Percentiles rank a stretch among this genome's conserved stretches.
phyloP scores from a whole-genome alignment of 2,329 filamentous ascomycete genomes.

The Sporothrix inflata region DNA sequence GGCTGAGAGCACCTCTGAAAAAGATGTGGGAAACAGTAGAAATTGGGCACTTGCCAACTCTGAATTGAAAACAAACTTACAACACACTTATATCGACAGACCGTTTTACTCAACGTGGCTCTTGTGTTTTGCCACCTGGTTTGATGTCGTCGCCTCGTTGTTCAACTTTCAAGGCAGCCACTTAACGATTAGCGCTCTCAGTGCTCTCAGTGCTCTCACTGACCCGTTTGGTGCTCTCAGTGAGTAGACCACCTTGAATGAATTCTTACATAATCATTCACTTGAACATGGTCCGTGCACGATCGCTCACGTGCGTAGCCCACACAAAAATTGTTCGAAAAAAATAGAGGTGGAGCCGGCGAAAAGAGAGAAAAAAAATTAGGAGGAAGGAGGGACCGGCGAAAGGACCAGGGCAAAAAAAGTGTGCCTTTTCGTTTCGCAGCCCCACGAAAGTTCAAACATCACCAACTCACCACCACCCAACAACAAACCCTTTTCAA shows the following conservation, averaged over 20 bases:
- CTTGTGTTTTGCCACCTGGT: conserved; percentile 20
- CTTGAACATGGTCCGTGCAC: conserved; percentile 3
- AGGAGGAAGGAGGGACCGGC: conserved; percentile 5
- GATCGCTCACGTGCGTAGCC: conserved; percentile 30
- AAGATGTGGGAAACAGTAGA: background rate
- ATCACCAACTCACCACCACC: conserved; percentile 32
- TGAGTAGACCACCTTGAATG: background rate
- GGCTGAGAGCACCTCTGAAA: background rate
- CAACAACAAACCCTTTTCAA: conserved; percentile 32
- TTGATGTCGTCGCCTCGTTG: conserved; percentile 2
- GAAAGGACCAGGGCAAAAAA: conserved; percentile 12
- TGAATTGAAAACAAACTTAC: background rate
- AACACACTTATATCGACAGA: background rate
- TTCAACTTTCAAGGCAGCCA: conserved; percentile 15
- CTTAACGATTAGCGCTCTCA: background rate
- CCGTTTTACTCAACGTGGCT: background rate
- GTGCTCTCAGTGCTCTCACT: background rate
- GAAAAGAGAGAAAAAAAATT: conserved; percentile 28
- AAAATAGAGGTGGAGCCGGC: conserved; percentile 20
- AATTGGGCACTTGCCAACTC: background rate
- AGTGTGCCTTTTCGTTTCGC: conserved; percentile 11
- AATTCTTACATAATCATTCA: conserved; percentile 20
- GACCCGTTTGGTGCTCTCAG: background rate
- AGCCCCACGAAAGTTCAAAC: conserved; percentile 24
- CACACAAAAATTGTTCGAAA: conserved; percentile 31